Conservation (phyloP, 345 rosid genomes). For the Eucalyptus marginata region DNA sequence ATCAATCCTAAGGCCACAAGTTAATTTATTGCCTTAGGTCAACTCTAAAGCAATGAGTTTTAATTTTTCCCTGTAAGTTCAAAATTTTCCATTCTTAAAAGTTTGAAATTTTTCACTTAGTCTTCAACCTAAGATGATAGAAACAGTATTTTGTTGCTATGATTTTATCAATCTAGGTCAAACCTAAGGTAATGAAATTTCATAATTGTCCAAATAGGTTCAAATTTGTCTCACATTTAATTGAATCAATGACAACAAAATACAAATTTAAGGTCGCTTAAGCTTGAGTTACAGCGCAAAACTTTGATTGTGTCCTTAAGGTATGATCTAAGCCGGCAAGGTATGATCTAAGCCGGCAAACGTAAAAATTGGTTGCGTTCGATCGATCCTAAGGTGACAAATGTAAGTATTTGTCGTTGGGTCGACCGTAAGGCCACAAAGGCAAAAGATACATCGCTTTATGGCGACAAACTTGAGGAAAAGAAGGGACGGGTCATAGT, state of each 20-base stretch:
- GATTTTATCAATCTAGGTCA: background rate
- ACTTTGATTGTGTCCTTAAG: background rate
- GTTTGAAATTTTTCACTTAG: background rate
- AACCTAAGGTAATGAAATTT: background rate
- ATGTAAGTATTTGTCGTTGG: background rate
- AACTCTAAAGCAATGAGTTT: background rate
- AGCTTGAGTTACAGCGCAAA: background rate
- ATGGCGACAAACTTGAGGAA: background rate
- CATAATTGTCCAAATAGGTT: background rate
- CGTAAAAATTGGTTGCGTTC: background rate
- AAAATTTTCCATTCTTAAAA: background rate
- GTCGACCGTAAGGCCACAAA: background rate
- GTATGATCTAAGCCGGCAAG: background rate
- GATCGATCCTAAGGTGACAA: background rate
- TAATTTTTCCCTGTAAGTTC: background rate
- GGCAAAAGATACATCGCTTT: background rate
- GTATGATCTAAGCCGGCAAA: background rate
- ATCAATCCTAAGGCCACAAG: no score
- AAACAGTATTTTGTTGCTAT: background rate
- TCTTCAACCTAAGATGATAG: background rate
- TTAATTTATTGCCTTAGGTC: background rate
- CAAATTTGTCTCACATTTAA: background rate
- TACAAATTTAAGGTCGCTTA: background rate
- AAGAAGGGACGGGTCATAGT: background rate
- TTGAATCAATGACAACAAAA: background rate